These are phyloP conservation scores for Olyra latifolia DNA, from an alignment of 176 grass and related monocot species.

Conservation along the genomic window DNA sequence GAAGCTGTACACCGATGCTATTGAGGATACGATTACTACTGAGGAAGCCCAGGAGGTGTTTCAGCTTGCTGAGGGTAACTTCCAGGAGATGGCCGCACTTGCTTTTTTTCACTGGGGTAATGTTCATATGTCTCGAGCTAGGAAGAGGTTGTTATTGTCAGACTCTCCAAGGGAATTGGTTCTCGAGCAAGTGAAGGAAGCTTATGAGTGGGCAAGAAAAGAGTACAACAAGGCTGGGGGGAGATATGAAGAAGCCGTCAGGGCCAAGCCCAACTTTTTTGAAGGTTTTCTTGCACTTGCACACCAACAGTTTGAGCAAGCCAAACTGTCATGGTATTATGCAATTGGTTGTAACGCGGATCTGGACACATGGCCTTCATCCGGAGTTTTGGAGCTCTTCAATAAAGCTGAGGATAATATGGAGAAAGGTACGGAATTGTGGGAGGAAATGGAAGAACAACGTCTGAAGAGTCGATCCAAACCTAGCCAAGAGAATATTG, in stretches of 20 bases:
- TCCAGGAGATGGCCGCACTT: conserved; percentile 89
- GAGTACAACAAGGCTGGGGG: conserved; percentile 67
- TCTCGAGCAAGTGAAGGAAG: conserved; percentile 56
- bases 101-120: conserved; percentile 95
- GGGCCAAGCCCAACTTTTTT: conserved; percentile 68
- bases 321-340: conserved; percentile 79
- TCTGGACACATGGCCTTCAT: conserved; percentile 42
- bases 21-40: conserved; percentile 83
- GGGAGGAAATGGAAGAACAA: conserved; percentile 69
- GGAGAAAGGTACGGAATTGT: conserved; percentile 67
- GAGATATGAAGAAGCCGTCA: conserved; percentile 60
- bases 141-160: conserved; percentile 67
- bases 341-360: conserved; percentile 47
- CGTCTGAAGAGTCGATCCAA: conserved; percentile 57
- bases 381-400: conserved; percentile 61
- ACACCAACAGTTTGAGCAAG: conserved; percentile 75
- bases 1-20: conserved; percentile 78
- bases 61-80: conserved; percentile 71
- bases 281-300: conserved; percentile 79
- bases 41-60: conserved; percentile 90
- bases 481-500: conserved; percentile 48
- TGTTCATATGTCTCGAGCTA: conserved; percentile 81
- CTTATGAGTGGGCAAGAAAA: conserved; percentile 61
- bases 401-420: conserved; percentile 74
- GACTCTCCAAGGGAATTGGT: conserved; percentile 48